Evolutionary conservation across 306 rosid species (phyloP), one percentile per base, ranked within the genome.

Genomic region (Pterocarpus macrocarpus): DNA sequence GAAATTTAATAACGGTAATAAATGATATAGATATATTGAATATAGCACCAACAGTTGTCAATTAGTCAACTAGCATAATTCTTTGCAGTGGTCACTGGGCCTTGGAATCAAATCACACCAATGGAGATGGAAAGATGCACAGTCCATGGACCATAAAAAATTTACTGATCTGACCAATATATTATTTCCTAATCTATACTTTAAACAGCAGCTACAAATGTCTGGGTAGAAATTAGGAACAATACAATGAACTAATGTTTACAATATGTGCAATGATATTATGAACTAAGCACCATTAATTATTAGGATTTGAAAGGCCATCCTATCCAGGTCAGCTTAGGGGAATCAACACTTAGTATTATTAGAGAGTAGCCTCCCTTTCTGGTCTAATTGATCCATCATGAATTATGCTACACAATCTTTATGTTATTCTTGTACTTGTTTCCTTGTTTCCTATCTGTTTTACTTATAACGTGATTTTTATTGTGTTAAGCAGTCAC

Each of bases 21-120:
- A 55, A 52, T 73, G 56, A 61, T 53, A 71, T 30, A 47, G 61
- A 53, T 41, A 28, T 38, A 56, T 59, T 33, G 28, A 80, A 57
- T 39, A 15, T 62, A 73, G 33, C 58, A 59, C 56, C 72, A 5
- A 57, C 45, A 50, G 11, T 13, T 30, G 33, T 61, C 22, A 45
- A 14, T 14, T 80, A 56, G 2, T 39, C 35, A 69, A 68, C 38
- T 15, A 45, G 68, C 16, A 57, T 35, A 59, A 5, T 61, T 32
- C 59, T 41, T 58, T 38, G 34, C 61, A 16, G 68, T 44, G 55
- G 8, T 33, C 70, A 55, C 11, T 64, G 55, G 62, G 32, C 35
- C 55, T 62, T 52, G 36, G 35, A 71, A 71, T 52, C 44, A 45
- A 39, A 62, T 22, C 16, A 64, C 28, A n/a, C 43, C 33, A 52